Base-by-base conservation (phyloP, 306 rosid species). In the Herpetospermum pedunculosum region DNA sequence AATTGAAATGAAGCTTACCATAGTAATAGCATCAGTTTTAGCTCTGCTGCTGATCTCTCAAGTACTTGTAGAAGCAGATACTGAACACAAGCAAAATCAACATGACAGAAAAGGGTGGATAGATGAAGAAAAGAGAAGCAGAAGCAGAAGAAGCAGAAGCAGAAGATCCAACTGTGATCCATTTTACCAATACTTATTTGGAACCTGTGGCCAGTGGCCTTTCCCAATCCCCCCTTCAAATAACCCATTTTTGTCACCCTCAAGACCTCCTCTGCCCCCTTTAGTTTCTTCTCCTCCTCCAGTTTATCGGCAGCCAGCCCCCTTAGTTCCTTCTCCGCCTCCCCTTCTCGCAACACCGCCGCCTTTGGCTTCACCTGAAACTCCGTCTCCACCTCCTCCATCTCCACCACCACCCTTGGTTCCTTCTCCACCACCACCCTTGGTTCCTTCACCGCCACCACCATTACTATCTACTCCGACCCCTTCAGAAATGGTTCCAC, bases 141-240 rank as follows among this genome's bases (percentile, higher is more conserved):
- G 63, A 29, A 84, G 15, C 11, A 69, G 76, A 69, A 70, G 53
- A 7, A 73, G 52, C 15, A 82, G 18, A 40, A 82, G 79, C 19
- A 74, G 80, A 82, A 38, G 77, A 79, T 70, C 83, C 37, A 65
- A 70, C 19, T 92, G 96, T 59, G 98, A 92, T 73, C 90, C 91
- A 2, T 83, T 88, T 47, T 92, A 75, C 82, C 77, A 81, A 30
- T 92, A 63, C 63, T 70, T 92, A 15, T 90, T 53, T 82, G 92
- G 52, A n/a, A 23, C 58, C 8, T 92, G 98, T 67, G 91, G 89
- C 55, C 85, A 79, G 59, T 92, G 96, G 96, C 92, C 98, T 81
- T 92, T 92, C 28, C 84, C 92, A 60, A 88, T 81, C 1, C 80
- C 47, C 37, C 83, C 88, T 35, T 90, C 82, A 44, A 35, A 88